Evolutionary conservation across 1,139 yeast genomes (phyloP).

Genomic region (Lipomyces yarrowii): DNA sequence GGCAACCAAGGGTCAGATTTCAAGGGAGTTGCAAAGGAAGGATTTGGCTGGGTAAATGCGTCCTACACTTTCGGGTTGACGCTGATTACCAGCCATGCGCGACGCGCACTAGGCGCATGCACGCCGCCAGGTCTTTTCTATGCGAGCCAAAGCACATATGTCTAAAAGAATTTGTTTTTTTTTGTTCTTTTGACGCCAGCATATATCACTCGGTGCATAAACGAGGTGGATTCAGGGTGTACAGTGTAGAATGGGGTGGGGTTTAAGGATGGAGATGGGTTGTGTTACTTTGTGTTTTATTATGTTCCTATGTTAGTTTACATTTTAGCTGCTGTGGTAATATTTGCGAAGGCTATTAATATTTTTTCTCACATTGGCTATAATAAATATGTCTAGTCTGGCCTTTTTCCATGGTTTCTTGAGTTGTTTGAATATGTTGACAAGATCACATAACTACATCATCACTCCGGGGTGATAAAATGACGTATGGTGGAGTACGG

Average conservation of each 20-base stretch:
- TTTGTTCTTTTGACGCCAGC: not conserved
- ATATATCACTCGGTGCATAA: conserved; percentile 1
- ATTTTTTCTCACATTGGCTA: too few relatives aligned
- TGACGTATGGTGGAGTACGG: too few relatives aligned
- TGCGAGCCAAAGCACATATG: conserved; percentile 19
- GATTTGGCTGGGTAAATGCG: conserved; percentile 94
- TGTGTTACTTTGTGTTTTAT: not conserved
- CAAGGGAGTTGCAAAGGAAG: conserved; percentile 93
- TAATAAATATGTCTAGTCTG: too few relatives aligned
- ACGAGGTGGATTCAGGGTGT: not conserved
- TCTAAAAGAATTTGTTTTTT: not conserved
- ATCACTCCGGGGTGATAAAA: too few relatives aligned
- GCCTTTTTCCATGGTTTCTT: too few relatives aligned
- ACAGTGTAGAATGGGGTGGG: not conserved
- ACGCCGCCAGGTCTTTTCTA: conserved; percentile 75
- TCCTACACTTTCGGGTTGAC: conserved; percentile 77
- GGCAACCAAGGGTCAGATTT: conserved; percentile 95
- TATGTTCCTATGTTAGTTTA: not conserved
- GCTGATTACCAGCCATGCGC: conserved; percentile 66
- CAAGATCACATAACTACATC: too few relatives aligned
- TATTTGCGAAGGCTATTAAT: too few relatives aligned
- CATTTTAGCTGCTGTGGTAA: not conserved
- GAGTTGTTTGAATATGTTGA: too few relatives aligned
- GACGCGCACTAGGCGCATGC: conserved; percentile 77
- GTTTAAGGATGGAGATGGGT: not conserved